phyloP scores from a whole-genome alignment of 257 asterid genomes.

The Solanum megistacrolobum region DNA sequence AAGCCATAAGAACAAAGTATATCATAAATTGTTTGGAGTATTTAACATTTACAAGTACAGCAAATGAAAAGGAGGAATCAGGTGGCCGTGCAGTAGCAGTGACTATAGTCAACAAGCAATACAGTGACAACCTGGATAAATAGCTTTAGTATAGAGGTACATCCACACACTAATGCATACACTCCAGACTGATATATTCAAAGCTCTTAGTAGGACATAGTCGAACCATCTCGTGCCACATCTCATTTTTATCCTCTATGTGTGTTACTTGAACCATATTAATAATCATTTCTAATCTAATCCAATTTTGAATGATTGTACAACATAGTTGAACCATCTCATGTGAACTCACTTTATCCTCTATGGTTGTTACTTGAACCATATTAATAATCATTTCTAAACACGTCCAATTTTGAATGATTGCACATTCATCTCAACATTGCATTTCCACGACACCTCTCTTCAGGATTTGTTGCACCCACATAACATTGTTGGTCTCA shows the following conservation, averaged over 20 bases:
- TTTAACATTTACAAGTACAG: background rate
- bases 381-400: background rate
- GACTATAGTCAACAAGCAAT: background rate
- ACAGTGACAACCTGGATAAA: background rate
- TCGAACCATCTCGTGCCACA: background rate
- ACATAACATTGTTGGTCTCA: background rate
- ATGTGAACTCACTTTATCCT: background rate
- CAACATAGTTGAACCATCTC: background rate
- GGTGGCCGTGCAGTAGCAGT: background rate
- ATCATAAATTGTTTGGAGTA: background rate
- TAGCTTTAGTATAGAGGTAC: background rate
- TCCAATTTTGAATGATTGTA: background rate
- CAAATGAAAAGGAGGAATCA: background rate
- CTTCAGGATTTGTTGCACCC: background rate
- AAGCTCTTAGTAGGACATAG: background rate
- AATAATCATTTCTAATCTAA: background rate
- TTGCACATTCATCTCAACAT: background rate
- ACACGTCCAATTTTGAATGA: background rate
- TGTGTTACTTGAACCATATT: background rate
- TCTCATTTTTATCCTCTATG: background rate
- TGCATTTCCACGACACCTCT: background rate
- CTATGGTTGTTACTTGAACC: background rate
- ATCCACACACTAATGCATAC: background rate
- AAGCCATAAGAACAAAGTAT: constrained; percentile 5
- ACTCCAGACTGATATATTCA: background rate